Base-by-base conservation (phyloP, 1,284 basidiomycete genomes). In the Ceratobasidium sp. region DNA sequence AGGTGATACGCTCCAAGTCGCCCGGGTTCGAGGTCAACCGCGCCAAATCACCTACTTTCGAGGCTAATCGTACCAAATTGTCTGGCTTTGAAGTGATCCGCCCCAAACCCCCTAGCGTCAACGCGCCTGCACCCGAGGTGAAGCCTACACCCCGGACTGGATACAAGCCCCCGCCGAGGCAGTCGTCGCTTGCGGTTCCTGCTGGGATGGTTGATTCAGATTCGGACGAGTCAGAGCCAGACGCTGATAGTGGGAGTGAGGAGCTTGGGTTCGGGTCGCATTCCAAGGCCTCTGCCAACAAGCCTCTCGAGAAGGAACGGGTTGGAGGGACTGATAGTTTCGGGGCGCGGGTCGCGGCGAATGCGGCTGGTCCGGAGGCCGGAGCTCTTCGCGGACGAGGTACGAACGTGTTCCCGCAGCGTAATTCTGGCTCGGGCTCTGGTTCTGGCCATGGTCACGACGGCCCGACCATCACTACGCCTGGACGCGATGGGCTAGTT, bases 161-260 rank as follows among this genome's bases (percentile, higher is more conserved):
- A 5, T 67, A 67, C 28, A 49, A 55, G 9, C 64, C 64, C 30
- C 64, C 64, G 35, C 64, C 64, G 5, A 30, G 64, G 1, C 64
- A 67, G 35, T 67, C 64, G 50, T 67, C 64, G n/a, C 64, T 67
- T 32, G 50, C 35, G 3, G 35, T 21, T 8, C 50, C 50, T 43
- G 35, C n/a, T 18, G 57, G 26, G 3, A 32, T 62, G 38, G 18
- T 67, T 16, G 64, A 67, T 67, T 67, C 64, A 5, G 64, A 67
- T 67, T 67, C 64, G 21, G 64, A 67, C 64, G 64, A 67, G 64
- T 67, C 64, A 30, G 57, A 58, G 35, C 64, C 64, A 23, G 64
- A 55, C 8, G 54, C 11, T 23, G 63, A 66, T 23, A 66, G 63
- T 47, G 64, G 21, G 64, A 67, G 64, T 32, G 64, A 67, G 30